Evolutionary conservation across 2,329 filamentous ascomycete genomes (phyloP).

Genomic region (Aspergillus pseudoviridinutans): DNA sequence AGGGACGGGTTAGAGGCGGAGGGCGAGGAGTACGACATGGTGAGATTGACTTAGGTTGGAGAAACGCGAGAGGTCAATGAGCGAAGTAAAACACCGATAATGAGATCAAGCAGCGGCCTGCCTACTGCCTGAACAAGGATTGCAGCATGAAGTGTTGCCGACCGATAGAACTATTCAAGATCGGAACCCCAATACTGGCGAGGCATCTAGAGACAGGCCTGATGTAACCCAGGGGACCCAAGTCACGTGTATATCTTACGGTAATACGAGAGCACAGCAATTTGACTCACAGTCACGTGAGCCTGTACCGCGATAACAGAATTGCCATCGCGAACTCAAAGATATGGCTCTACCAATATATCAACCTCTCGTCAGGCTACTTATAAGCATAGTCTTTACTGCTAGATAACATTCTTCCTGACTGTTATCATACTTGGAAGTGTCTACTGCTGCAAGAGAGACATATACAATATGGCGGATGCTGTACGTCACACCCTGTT

Average conservation of each 20-base stretch:
- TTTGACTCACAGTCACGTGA: slow-evolving; percentile 19
- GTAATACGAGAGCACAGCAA: slow-evolving; percentile 5
- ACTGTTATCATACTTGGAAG: slow-evolving; percentile 1
- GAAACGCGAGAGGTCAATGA: slow-evolving; percentile 6
- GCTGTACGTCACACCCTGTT: slow-evolving; percentile 39
- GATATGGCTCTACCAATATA: not conserved
- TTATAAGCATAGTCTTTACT: not conserved
- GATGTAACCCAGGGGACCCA: slow-evolving; percentile 10
- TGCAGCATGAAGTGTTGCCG: slow-evolving; percentile 17
- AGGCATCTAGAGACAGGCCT: not conserved
- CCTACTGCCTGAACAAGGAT: slow-evolving; percentile 26
- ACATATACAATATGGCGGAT: slow-evolving; percentile 37
- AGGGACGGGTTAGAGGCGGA: slow-evolving; percentile 32
- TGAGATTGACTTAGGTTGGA: slow-evolving; percentile 8
- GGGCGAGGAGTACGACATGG: slow-evolving; percentile 29
- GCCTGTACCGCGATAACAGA: slow-evolving; percentile 15
- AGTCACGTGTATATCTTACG: slow-evolving; percentile 5
- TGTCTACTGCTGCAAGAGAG: not conserved
- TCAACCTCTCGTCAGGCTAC: not conserved
- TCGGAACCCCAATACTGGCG: not conserved
- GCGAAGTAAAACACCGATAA: not conserved
- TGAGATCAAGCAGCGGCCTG: slow-evolving; percentile 34
- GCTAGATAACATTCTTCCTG: not conserved
- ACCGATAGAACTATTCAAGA: not conserved
- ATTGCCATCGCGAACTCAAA: slow-evolving; percentile 15